Evolutionary conservation across 371 early-diverging fungal species (phyloP), one percentile per base, ranked within the genome.

Genomic region (Rhizopus microsporus): DNA sequence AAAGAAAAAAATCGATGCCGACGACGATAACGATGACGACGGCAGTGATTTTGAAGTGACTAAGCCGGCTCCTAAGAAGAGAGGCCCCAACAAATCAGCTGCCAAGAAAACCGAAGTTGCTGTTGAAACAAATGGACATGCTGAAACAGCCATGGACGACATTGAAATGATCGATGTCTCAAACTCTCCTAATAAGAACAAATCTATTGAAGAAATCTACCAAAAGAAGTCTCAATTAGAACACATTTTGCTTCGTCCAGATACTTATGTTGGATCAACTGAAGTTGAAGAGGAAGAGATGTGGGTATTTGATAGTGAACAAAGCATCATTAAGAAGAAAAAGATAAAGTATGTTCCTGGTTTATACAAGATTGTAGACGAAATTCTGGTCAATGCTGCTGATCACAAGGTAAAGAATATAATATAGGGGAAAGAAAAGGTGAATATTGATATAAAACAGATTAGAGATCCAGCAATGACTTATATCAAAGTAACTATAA

Each of bases 301-400:
- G 87, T 99, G 98, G 94, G 83, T 97, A 1, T 90, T 86, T 63
- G 86, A 92, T 62, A 71, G 72, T 3, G 74, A 81, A 42, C 74
- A 81, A 16, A 76, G 83, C 30, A 73, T 72, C 59, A 91, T 99
- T 71, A 86, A 71, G 31, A 68, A 80, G 49, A 87, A 90, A 32
- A 80, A 85, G 23, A 89, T 98, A 46, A 87, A 68, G 1, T 95
- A 87, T 73, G 98, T 96, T 1, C 99, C 99, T 47, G 99, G 99
- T 33, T 77, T 99, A 6, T 99, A 97, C 81, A 99, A 99, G 74
- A 99, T 99, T 62, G 95, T 99, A 53, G 99, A 99, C 75, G 99
- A 99, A 77, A 99, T 99, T 60, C 73, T 99, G 4, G 99, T 99
- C 23, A 99, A 99, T 80, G 99, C 94, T 13, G 93, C 94, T 35